phyloP scores from a whole-genome alignment of 257 asterid species.

The Nicotiana tabacum region DNA sequence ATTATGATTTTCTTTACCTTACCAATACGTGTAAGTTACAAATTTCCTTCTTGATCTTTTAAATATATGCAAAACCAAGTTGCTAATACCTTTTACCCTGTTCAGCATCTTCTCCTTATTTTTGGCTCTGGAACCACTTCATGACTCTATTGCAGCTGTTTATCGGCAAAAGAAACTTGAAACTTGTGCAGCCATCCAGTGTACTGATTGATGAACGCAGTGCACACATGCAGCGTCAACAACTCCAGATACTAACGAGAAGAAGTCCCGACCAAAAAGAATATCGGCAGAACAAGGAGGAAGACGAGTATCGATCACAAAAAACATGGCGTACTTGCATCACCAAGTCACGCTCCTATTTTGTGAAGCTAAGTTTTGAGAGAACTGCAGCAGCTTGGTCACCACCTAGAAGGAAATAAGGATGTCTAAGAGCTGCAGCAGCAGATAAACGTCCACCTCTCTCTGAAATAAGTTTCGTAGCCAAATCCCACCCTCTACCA shows the following conservation, averaged over 20 bases:
- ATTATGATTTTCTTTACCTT: not conserved
- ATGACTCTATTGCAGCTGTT: not conserved
- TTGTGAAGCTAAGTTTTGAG: slow-evolving; percentile 58
- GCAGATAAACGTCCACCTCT: slow-evolving; percentile 86
- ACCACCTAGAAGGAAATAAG: slow-evolving; percentile 84
- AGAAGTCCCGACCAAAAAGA: not conserved
- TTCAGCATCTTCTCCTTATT: not conserved
- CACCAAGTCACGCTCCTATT: slow-evolving; percentile 15
- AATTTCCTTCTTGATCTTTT: not conserved
- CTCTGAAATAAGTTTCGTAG: slow-evolving; percentile 72
- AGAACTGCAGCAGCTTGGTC: slow-evolving; percentile 92
- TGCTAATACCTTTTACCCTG: not conserved
- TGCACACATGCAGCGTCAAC: not conserved
- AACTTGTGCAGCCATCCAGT: not conserved
- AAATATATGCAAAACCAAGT: not conserved
- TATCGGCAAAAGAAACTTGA: not conserved
- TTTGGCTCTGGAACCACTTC: not conserved
- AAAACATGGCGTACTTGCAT: not conserved
- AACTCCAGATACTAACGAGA: not conserved
- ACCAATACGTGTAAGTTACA: not conserved
- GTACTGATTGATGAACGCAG: not conserved
- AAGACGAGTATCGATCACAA: not conserved
- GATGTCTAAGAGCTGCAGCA: slow-evolving; percentile 89
- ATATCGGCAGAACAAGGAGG: not conserved
- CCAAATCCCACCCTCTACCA: slow-evolving; percentile 98